Evolutionary conservation across 2,329 filamentous ascomycete species (phyloP), one percentile per base, ranked within the genome.

Genomic region (Thielaviopsis populi): DNA sequence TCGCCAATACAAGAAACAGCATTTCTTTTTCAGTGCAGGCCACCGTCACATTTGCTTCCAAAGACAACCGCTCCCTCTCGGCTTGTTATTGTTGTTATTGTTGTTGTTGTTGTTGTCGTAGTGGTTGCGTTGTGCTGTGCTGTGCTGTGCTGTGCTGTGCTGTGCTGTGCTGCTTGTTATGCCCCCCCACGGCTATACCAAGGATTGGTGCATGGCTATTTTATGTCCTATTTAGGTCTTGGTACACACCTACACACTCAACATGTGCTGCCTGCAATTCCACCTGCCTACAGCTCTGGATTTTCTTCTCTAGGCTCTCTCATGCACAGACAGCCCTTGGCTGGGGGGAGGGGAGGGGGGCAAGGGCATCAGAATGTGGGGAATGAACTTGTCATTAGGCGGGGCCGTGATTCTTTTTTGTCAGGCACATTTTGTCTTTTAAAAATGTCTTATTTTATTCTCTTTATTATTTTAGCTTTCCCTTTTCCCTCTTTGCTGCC

Each of bases 181-280:
- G n/a, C 33, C 53, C 53, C 53, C 53, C 53, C 53, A 56, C 53
- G 53, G 17, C 53, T 56, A 56, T 56, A 54, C 13, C 50, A 8
- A 54, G 22, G 24, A 15, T 17, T 11, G 50, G 4, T 15, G 13
- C 10, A 54, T 54, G 13, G 11, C 11, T n/a, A 15, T 30, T n/a
- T 30, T 54, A 30, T 19, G 46, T 48, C 3, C 30, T 7, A 33
- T 33, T 33, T 33, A 37, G 1, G 33, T 10, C 33, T 37, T 8
- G 1, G 22, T 27, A 50, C 22, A 24, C 46, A 11, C 24, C 46
- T 11, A 11, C 46, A 27, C 24, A 24, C 22, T 10, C 22, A 24
- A 50, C 15, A 27, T 50, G 19, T 22, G 15, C 46, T 27, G 46
- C 24, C 24, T 27, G 24, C 24, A 24, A 10, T 24, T 27, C n/a